These are phyloP conservation scores for Solanum hybrid DNA, from an alignment of 305 asterid species.

Conservation along the genomic window DNA sequence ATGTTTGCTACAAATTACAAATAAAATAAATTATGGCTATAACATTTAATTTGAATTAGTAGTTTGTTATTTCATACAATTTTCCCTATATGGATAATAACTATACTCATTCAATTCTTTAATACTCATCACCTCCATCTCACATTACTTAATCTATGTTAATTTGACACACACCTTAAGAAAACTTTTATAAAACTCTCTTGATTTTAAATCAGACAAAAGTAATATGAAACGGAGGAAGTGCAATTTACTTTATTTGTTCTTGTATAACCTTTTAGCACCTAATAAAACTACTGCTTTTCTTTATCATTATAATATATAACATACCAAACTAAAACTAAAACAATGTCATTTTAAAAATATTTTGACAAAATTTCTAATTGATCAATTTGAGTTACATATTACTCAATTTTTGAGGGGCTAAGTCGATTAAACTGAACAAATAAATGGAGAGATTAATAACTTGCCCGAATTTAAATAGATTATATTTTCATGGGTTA, in stretches of 20 bases:
- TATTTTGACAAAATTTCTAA: background rate
- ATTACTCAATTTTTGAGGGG: background rate
- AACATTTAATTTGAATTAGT: too few species aligned
- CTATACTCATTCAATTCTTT: background rate
- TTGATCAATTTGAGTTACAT: background rate
- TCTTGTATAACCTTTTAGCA: background rate
- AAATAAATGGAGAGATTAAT: background rate
- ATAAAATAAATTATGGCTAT: too few species aligned
- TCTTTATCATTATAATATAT: background rate
- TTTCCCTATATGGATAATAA: background rate
- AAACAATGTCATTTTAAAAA: background rate
- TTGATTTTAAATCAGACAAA: background rate
- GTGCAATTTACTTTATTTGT: background rate
- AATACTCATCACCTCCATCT: background rate
- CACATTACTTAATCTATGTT: background rate
- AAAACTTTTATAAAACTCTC: background rate
- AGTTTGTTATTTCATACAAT: too few species aligned
- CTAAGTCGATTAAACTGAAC: background rate
- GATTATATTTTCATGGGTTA: background rate
- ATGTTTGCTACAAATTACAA: too few species aligned
- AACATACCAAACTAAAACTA: background rate
- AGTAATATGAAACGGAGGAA: background rate
- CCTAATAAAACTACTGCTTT: background rate
- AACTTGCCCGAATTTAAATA: background rate
- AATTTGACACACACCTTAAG: background rate